Base-by-base conservation (phyloP, 2,329 filamentous ascomycete species). In the Tolypocladium endophyticum region DNA sequence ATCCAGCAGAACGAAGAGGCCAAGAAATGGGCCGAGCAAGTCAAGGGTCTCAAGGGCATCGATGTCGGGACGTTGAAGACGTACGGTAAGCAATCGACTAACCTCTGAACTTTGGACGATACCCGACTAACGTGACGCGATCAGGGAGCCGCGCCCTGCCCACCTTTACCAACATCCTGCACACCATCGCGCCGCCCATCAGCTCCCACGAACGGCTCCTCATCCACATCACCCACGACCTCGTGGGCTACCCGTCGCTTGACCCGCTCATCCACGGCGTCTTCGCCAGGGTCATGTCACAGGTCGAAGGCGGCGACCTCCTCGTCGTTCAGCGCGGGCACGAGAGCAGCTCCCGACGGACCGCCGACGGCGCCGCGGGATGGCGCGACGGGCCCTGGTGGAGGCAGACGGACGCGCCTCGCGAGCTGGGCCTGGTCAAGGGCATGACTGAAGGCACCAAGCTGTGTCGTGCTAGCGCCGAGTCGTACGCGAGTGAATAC, bases 311-410 rank as follows among this genome's bases (percentile, higher is more conserved):
- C 64, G 94, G 94, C 59, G 94, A 97, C 69, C 81, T 99, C 23
- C 82, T 97, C 58, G 94, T 99, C 59, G 86, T 97, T 62, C 94
- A 99, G 76, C 89, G 92, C 43, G 94, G 94, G 25, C 89, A 91
- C 62, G 94, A 97, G 74, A 90, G 87, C 56, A 84, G 87, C 55
- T 86, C 86, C 54, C 84, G 87, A 52, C 81, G 82, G 50, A 85
- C 85, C 79, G 61, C 77, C 33, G 83, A 86, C 57, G 78, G 77
- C 23, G 77, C 79, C 35, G 80, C 82, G 43, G 88, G 89, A 62
- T 99, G 94, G 92, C 88, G 86, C 55, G 93, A 97, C 68, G 94
- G 94, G 0, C 94, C 94, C 3, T 99, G 94, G 94, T 99, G 94
- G 93, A 85, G 92, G 65, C 86, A 86, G 72, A 79, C 77, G 56